These are phyloP conservation scores for Manihot esculenta DNA, from an alignment of 441 rosid species.

Conservation along the genomic window DNA sequence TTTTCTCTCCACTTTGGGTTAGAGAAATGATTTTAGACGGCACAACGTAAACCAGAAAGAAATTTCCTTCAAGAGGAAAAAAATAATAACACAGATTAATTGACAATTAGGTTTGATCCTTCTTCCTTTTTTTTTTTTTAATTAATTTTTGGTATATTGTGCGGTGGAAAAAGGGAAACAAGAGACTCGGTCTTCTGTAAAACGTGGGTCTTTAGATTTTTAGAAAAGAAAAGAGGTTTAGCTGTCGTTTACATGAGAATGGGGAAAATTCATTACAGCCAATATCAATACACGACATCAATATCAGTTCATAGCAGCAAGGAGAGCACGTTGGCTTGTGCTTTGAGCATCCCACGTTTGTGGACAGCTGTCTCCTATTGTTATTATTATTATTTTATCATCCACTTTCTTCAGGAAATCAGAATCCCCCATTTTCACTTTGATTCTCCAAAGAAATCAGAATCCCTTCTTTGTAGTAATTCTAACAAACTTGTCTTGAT, in stretches of 20 bases:
- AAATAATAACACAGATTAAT: background rate
- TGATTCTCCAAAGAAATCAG: no score
- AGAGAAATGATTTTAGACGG: slow-evolving; percentile 19
- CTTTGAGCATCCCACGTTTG: background rate
- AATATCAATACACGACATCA: background rate
- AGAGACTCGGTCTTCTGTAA: slow-evolving; percentile 42
- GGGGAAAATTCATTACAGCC: background rate
- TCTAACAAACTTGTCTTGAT: no score
- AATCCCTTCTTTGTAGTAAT: no score
- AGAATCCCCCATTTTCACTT: no score
- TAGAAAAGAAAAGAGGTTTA: slow-evolving; percentile 22
- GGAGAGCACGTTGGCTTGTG: slow-evolving; percentile 17
- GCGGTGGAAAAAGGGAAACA: slow-evolving; percentile 30
- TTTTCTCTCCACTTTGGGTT: slow-evolving; percentile 25
- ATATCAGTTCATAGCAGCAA: background rate
- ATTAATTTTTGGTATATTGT: slow-evolving; percentile 9
- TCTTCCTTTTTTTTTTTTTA: background rate
- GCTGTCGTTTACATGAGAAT: background rate
- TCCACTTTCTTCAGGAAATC: no score
- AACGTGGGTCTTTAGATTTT: slow-evolving; percentile 49
- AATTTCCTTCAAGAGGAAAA: background rate
- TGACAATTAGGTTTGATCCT: slow-evolving; percentile 1
- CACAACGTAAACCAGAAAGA: slow-evolving; percentile 9
- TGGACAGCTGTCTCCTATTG: background rate
- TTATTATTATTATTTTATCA: no score